Evolutionary conservation across 129 eudicot genomes (phyloP).

Genomic region (Centaurea solstitialis): DNA sequence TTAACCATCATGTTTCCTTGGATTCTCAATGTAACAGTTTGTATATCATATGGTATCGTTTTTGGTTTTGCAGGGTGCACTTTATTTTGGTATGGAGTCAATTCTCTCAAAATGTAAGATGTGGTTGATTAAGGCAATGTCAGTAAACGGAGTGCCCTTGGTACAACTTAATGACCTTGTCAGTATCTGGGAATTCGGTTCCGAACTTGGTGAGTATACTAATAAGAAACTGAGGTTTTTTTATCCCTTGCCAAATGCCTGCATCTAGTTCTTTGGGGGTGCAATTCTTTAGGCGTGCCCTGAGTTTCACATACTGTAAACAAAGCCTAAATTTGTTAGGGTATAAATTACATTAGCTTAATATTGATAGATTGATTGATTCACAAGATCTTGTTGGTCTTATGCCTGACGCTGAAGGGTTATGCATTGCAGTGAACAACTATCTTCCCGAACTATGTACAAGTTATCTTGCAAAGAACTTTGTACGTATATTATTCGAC

Average conservation of each 20-base stretch:
- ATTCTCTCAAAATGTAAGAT: constrained; percentile 53
- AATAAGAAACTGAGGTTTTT: background rate
- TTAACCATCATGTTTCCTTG: background rate
- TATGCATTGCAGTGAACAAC: constrained; percentile 69
- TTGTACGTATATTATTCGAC: constrained; percentile 57
- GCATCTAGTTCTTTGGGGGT: background rate
- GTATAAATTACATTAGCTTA: background rate
- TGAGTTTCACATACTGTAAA: background rate
- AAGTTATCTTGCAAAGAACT: constrained; percentile 80
- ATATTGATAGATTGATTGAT: constrained; percentile 12
- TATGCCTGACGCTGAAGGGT: constrained; percentile 50
- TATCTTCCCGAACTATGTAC: constrained; percentile 60
- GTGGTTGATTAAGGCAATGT: constrained; percentile 60
- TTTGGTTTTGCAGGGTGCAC: constrained; percentile 55
- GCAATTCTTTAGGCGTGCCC: background rate
- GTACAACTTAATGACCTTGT: constrained; percentile 55
- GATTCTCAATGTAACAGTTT: background rate
- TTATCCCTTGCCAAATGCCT: background rate
- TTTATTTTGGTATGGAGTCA: constrained; percentile 78
- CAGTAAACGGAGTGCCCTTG: constrained; percentile 18
- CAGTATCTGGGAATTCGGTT: constrained; percentile 64
- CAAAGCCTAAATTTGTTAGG: background rate
- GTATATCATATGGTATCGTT: background rate
- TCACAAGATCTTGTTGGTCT: constrained; percentile 11
- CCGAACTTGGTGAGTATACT: constrained; percentile 54